Conservation (phyloP, 129 eudicot species). For the Centrapalus pauciflorus region DNA sequence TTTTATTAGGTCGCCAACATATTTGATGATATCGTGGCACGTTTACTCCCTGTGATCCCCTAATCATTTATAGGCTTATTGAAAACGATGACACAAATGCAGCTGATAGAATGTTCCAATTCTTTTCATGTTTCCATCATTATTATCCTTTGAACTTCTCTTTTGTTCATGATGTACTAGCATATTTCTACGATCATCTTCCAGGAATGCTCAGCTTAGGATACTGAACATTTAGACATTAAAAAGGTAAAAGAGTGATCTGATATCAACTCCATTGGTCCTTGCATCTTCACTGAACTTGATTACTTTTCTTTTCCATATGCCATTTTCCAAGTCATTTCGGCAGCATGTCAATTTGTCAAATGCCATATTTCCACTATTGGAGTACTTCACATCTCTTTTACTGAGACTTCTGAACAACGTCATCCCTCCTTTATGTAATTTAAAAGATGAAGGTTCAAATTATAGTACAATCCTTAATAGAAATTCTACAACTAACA, state of each 20-base stretch:
- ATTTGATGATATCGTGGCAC: slow-evolving; percentile 79
- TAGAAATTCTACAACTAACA: slow-evolving; percentile 38
- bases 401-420: slow-evolving; percentile 51
- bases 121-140: slow-evolving; percentile 54
- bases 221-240: slow-evolving; percentile 57
- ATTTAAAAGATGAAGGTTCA: slow-evolving; percentile 39
- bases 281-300: neutral
- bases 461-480: too few relatives aligned
- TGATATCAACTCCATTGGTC: neutral
- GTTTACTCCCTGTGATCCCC: slow-evolving; percentile 77
- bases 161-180: slow-evolving; percentile 78
- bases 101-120: slow-evolving; percentile 63
- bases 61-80: slow-evolving; percentile 65
- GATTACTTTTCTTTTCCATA: slow-evolving; percentile 36
- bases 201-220: slow-evolving; percentile 61
- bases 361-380: slow-evolving; percentile 54
- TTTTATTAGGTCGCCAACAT: slow-evolving; percentile 57
- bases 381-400: slow-evolving; percentile 72
- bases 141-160: slow-evolving; percentile 71
- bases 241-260: slow-evolving; percentile 43
- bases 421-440: slow-evolving; percentile 64
- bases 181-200: slow-evolving; percentile 81
- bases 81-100: slow-evolving; percentile 70
- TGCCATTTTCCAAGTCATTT: slow-evolving; percentile 81
- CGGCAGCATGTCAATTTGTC: slow-evolving; percentile 55